Evolutionary conservation across 83 land plant genomes (phyloP).

Genomic region (Thuja plicata): DNA sequence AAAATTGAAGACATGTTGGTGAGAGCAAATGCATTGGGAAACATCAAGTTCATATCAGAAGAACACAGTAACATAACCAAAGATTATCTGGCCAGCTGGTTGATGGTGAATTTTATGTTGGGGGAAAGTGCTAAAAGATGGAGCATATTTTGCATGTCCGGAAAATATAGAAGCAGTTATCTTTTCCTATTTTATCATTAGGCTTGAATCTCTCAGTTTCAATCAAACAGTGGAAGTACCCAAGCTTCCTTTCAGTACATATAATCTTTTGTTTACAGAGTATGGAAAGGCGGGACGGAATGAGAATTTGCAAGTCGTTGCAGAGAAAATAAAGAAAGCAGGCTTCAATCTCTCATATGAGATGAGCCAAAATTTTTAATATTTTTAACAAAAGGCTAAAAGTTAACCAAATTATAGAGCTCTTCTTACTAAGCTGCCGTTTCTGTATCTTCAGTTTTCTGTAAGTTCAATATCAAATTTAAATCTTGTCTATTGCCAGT

Average conservation of each 20-base stretch:
- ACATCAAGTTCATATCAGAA: neutral
- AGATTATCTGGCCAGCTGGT: conserved; percentile 26
- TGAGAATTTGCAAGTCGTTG: conserved; percentile 17
- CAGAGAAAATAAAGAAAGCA: neutral
- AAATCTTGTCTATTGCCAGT: neutral
- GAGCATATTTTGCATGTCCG: conserved; percentile 14
- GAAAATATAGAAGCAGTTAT: conserved; percentile 24
- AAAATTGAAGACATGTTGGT: conserved; percentile 25
- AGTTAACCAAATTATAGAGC: neutral
- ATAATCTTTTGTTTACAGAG: conserved; percentile 27
- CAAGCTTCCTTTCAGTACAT: conserved; percentile 21
- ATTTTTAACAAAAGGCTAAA: neutral
- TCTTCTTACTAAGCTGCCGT: neutral
- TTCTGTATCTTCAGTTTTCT: neutral
- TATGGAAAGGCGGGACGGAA: conserved; percentile 19
- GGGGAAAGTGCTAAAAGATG: conserved; percentile 18
- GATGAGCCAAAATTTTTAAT: neutral
- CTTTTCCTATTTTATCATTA: conserved; percentile 18
- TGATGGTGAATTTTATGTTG: conserved; percentile 21
- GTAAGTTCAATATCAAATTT: neutral
- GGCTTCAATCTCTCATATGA: neutral
- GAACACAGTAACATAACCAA: conserved; percentile 19
- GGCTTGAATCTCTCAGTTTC: conserved; percentile 18
- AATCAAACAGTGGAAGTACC: conserved; percentile 11
- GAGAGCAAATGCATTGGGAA: neutral